Evolutionary conservation across 768 basidiomycete species (phyloP).

Genomic region (Leccinum aurantiacum): DNA sequence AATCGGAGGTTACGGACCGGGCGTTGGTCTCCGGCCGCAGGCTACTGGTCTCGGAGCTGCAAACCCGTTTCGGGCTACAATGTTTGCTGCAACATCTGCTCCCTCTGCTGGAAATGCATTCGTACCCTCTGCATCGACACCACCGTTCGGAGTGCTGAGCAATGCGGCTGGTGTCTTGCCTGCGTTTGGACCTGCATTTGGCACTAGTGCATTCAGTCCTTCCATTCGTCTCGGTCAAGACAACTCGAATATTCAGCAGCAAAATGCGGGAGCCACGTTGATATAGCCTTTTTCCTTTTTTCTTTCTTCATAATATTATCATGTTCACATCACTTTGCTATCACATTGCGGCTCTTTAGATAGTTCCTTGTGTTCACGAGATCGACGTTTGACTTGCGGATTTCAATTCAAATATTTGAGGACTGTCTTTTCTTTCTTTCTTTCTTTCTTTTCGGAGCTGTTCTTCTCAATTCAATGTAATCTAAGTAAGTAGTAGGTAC

Average conservation of each 20-base stretch:
- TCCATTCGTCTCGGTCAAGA: conserved; percentile 20
- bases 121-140: conserved; percentile 28
- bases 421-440: conserved; percentile 1
- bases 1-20: conserved; percentile 33
- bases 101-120: conserved; percentile 6
- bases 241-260: conserved; percentile 34
- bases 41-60: conserved; percentile 55
- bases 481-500: too few species aligned
- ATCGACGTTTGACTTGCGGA: conserved; percentile 6
- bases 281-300: conserved; percentile 37
- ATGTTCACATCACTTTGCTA: conserved; percentile 1
- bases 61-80: conserved; percentile 68
- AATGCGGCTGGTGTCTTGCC: conserved; percentile 7
- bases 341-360: conserved; percentile 4
- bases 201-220: conserved; percentile 24
- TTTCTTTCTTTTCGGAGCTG: too few species aligned
- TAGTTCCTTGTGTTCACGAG: background rate
- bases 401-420: conserved; percentile 11
- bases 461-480: too few species aligned
- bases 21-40: conserved; percentile 55
- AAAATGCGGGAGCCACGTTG: conserved; percentile 46
- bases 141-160: conserved; percentile 24
- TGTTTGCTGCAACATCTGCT: conserved; percentile 43
- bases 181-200: conserved; percentile 17
- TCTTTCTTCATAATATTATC: background rate